Conservation (phyloP, 805 yeast species). For the Wickerhamiella qilinensis region DNA sequence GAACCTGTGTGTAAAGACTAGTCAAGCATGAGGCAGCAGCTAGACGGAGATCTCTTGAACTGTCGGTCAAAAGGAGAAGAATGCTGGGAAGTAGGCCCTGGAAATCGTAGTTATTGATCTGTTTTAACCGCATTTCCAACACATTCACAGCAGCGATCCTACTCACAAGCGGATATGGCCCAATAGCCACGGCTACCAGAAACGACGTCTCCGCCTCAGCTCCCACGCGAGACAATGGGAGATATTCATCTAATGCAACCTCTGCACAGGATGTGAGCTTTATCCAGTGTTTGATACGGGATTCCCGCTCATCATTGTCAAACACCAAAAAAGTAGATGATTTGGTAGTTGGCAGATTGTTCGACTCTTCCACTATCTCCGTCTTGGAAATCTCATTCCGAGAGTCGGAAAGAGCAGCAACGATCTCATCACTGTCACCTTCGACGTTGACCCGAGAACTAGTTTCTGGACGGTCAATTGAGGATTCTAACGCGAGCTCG, state of each 20-base stretch:
- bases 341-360: slow-evolving; percentile 3
- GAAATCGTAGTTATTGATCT: slow-evolving; percentile 14
- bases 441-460: neutral
- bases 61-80: slow-evolving; percentile 20
- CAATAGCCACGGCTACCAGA: slow-evolving; percentile 21
- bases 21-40: slow-evolving; percentile 15
- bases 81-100: slow-evolving; percentile 23
- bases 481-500: slow-evolving; percentile 54
- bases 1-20: neutral
- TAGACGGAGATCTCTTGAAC: slow-evolving; percentile 20
- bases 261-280: slow-evolving; percentile 8
- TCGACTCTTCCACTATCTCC: neutral
- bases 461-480: slow-evolving; percentile 25
- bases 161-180: slow-evolving; percentile 22
- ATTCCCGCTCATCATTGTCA: slow-evolving; percentile 4
- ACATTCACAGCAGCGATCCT: slow-evolving; percentile 20
- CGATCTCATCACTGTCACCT: neutral
- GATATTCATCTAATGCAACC: slow-evolving; percentile 7
- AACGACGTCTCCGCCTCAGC: slow-evolving; percentile 20
- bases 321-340: slow-evolving; percentile 8
- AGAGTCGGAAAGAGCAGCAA: neutral
- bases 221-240: slow-evolving; percentile 9
- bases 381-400: neutral
- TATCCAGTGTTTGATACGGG: slow-evolving; percentile 13
- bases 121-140: slow-evolving; percentile 9